A percentile compares a stretch with the other conserved stretches of the same genome.
Evolutionary conservation across 768 basidiomycete species (phyloP).

Genomic region (Leccinum sublutescens): DNA sequence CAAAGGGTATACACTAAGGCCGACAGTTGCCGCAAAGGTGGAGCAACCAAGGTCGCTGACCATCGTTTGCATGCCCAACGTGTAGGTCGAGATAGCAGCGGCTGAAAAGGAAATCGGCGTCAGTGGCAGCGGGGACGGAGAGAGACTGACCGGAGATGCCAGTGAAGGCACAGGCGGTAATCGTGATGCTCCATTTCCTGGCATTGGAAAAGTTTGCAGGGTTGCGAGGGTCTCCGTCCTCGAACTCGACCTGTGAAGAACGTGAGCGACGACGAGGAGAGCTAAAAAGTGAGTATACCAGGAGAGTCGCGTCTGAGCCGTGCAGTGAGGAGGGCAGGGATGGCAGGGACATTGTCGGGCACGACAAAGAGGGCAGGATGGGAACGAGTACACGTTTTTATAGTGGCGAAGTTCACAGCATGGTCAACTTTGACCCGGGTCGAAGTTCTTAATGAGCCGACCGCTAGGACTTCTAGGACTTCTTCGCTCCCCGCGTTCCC

Average conservation of each 20-base stretch:
- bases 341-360: slow-evolving; percentile 8
- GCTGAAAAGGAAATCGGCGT: slow-evolving; percentile 34
- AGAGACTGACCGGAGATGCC: slow-evolving; percentile 28
- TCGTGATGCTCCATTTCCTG: slow-evolving; percentile 43
- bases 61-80: slow-evolving; percentile 59
- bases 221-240: slow-evolving; percentile 37
- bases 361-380: background rate
- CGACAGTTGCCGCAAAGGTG: slow-evolving; percentile 44
- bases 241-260: slow-evolving; percentile 39
- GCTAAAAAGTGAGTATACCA: slow-evolving; percentile 8
- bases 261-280: slow-evolving; percentile 3
- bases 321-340: slow-evolving; percentile 19
- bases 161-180: slow-evolving; percentile 35
- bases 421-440: slow-evolving; percentile 14
- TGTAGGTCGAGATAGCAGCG: slow-evolving; percentile 50
- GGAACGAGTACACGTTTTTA: slow-evolving; percentile 4
- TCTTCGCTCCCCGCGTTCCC: slow-evolving; percentile 6
- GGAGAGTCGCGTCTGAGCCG: slow-evolving; percentile 10
- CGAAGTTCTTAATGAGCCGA: background rate
- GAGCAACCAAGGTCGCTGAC: slow-evolving; percentile 44
- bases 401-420: slow-evolving; percentile 4
- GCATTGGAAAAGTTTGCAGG: slow-evolving; percentile 38
- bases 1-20: slow-evolving; percentile 52
- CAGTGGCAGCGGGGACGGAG: background rate
- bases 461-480: background rate